Evolutionary conservation across 345 rosid species (phyloP).

Genomic region (Salix udensis): DNA sequence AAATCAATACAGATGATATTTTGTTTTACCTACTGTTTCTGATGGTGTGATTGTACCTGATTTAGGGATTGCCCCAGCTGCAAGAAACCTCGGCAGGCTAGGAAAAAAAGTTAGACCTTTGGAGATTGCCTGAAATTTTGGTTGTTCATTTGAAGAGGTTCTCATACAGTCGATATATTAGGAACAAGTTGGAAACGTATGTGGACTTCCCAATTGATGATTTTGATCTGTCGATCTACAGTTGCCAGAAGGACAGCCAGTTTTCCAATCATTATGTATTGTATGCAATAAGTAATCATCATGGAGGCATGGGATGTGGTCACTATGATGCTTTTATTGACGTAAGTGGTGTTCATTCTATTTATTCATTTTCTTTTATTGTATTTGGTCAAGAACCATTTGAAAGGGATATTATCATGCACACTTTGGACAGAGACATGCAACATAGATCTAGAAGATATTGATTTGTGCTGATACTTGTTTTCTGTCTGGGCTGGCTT

Average conservation of each 20-base stretch:
- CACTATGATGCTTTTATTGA: constrained; percentile 26
- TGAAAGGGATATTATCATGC: neutral
- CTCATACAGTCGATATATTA: constrained; percentile 12
- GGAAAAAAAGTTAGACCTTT: constrained; percentile 27
- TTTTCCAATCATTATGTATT: constrained; percentile 8
- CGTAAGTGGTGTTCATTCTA: constrained; percentile 4
- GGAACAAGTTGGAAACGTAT: constrained; percentile 27
- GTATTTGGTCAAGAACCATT: neutral
- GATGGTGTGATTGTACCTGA: constrained; percentile 8
- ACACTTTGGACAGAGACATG: neutral
- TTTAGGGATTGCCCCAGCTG: constrained; percentile 28
- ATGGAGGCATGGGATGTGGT: constrained; percentile 29
- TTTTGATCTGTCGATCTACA: constrained; percentile 22
- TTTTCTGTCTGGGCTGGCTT: neutral
- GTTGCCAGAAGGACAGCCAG: constrained; percentile 2
- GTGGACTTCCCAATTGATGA: constrained; percentile 30
- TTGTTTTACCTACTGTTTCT: neutral
- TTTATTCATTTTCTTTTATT: neutral
- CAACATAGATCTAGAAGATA: neutral
- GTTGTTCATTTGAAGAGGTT: constrained; percentile 31
- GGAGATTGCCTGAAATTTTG: constrained; percentile 32
- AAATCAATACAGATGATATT: neutral
- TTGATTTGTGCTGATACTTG: neutral
- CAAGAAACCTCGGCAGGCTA: constrained; percentile 23
- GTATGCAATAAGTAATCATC: constrained; percentile 25